Conservation (phyloP, 805 yeast species). For the Candida ponderosae region DNA sequence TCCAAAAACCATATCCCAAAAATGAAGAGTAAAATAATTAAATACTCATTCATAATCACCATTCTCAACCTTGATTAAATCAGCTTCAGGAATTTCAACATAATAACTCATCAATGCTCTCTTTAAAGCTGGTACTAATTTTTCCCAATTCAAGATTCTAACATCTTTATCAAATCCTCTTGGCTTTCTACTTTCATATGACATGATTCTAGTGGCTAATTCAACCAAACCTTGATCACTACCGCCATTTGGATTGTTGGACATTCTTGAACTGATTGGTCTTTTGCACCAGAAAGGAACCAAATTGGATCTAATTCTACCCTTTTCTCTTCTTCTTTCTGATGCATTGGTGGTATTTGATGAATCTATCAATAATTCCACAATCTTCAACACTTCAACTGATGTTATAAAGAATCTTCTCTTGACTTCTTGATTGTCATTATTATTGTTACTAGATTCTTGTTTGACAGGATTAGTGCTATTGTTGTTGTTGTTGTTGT, state of each 20-base stretch:
- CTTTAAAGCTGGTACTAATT: conserved; percentile 48
- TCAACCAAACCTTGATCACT: conserved; percentile 35
- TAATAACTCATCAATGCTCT: conserved; percentile 62
- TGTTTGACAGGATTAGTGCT: too few species aligned
- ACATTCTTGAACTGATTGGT: conserved; percentile 38
- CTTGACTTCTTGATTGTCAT: conserved; percentile 1
- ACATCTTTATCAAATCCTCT: conserved; percentile 66
- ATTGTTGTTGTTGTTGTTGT: not conserved
- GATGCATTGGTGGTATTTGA: conserved; percentile 32
- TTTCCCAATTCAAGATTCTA: conserved; percentile 53
- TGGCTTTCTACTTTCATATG: conserved; percentile 53
- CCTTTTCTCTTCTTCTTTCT: conserved; percentile 53
- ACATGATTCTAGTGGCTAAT: conserved; percentile 58
- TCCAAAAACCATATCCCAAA: too few species aligned
- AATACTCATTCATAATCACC: not conserved
- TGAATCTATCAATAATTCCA: conserved; percentile 51
- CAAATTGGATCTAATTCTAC: conserved; percentile 58
- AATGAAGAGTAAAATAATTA: not conserved
- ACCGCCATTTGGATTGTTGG: conserved; percentile 15
- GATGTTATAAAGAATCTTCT: conserved; percentile 44
- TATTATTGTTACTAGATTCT: conserved; percentile 23
- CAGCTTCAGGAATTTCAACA: conserved; percentile 40
- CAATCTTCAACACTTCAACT: conserved; percentile 60
- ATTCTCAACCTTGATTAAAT: conserved; percentile 1
- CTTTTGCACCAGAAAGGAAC: conserved; percentile 62